Evolutionary conservation across 768 basidiomycete genomes (phyloP), one percentile per base, ranked within the genome.

Genomic region (Termitomyces sp.): DNA sequence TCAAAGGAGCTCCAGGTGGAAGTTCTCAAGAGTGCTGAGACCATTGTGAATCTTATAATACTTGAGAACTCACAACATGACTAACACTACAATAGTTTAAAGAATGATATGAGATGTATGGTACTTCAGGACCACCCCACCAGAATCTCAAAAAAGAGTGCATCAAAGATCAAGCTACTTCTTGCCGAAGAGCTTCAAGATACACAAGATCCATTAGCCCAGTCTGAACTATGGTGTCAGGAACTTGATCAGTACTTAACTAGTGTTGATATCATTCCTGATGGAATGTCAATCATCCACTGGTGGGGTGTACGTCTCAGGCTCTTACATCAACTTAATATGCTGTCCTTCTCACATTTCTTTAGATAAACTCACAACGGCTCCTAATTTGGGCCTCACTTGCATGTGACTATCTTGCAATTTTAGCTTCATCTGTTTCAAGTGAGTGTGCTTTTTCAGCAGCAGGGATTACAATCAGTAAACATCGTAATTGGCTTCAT

Each of bases 301-400:
- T 53, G 39, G 51, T 53, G 51, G 51, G 27, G 51, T 42, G 51
- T 53, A 26, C 14, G 51, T 40, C n/a, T n/a, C n/a, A n/a, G n/a
- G n/a, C 30, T 7, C 7, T 30, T 30, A 30, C 7, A 4, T 4
- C 4, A 30, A 30, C 30, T 30, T 7, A 30, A 30, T 30, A 30
- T 7, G 7, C 3, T 30, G 30, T 7, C 30, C 3, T 30, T 30
- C 30, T 30, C 30, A 30, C 30, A 30, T 4, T 3, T 30, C 30
- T 30, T 30, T 30, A 30, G 30, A 30, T 30, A 30, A 30, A 30
- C 30, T 30, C 7, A 7, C 4, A 30, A 30, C 30, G 3, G 30
- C 30, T 51, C n/a, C n/a, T n/a, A n/a, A n/a, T n/a, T n/a, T n/a
- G n/a, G n/a, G n/a, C n/a, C n/a, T n/a, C n/a, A n/a, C n/a, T n/a